Evolutionary conservation across 257 asterid genomes (phyloP).

Genomic region (Salvia hispanica): DNA sequence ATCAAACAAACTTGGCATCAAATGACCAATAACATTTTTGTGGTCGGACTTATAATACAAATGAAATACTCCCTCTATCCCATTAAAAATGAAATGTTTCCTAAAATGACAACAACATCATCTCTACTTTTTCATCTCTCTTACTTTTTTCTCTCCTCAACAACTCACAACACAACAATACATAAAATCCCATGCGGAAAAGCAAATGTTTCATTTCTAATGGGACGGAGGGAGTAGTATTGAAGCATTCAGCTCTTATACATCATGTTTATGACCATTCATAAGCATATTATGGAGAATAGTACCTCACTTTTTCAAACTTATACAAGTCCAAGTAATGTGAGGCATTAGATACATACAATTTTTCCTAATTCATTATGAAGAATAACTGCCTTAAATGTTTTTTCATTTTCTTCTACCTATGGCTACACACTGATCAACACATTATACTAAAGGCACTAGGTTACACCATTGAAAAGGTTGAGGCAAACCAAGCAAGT

Average conservation of each 20-base stretch:
- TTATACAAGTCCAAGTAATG: neutral
- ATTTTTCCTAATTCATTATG: neutral
- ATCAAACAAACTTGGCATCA: constrained; percentile 6
- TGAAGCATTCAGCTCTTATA: neutral
- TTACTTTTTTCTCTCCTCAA: too few species aligned
- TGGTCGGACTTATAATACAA: neutral
- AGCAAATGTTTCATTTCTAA: too few species aligned
- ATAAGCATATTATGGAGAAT: neutral
- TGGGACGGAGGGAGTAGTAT: too few species aligned
- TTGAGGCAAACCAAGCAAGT: neutral
- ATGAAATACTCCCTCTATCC: too few species aligned
- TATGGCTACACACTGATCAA: neutral
- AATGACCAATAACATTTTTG: neutral
- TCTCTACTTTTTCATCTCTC: too few species aligned
- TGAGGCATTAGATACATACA: neutral
- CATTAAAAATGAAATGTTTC: too few species aligned
- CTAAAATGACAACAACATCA: too few species aligned
- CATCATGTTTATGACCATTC: neutral
- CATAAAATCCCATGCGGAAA: too few species aligned
- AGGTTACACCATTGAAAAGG: neutral
- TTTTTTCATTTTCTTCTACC: neutral
- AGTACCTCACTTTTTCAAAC: neutral
- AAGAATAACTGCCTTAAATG: neutral
- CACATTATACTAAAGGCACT: neutral
- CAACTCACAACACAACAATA: too few species aligned